Conservation (phyloP, 768 basidiomycete genomes). For the Phlebiopsis gigantea region DNA sequence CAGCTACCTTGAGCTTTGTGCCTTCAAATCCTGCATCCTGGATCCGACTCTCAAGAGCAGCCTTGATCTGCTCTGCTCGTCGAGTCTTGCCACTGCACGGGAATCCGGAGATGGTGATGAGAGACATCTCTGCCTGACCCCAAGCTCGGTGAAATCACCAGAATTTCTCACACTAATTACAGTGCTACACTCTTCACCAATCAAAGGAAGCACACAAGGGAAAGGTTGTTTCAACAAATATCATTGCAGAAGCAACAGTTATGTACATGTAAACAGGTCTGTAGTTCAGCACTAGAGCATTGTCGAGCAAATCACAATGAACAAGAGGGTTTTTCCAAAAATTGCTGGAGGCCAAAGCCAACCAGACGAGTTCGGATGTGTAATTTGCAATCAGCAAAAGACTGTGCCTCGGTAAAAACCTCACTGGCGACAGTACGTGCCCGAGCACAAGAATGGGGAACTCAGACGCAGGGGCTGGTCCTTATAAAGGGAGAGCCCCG, state of each 20-base stretch:
- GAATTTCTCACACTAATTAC: background rate
- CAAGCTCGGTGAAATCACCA: too few species aligned
- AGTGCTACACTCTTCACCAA: background rate
- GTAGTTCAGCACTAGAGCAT: too few species aligned
- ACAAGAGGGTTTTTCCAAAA: constrained; percentile 58
- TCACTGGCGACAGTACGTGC: constrained; percentile 94
- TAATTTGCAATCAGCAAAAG: constrained; percentile 97
- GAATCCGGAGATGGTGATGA: constrained; percentile 85
- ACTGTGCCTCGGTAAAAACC: constrained; percentile 94
- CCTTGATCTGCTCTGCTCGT: constrained; percentile 61
- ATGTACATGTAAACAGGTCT: too few species aligned
- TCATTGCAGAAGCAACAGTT: too few species aligned
- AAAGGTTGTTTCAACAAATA: too few species aligned
- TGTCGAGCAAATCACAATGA: constrained; percentile 8
- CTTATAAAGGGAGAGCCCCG: constrained; percentile 35
- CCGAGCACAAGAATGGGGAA: constrained; percentile 79
- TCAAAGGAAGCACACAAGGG: too few species aligned
- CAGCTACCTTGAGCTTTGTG: constrained; percentile 35
- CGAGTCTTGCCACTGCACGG: constrained; percentile 83
- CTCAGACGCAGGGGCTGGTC: background rate
- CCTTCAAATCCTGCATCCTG: constrained; percentile 47
- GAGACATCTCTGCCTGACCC: constrained; percentile 66
- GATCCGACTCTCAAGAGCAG: constrained; percentile 50
- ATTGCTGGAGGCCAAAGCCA: constrained; percentile 86
- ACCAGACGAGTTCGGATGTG: constrained; percentile 94